Conservation (phyloP, 106 monocot genomes). For the Ottelia alismoides region DNA sequence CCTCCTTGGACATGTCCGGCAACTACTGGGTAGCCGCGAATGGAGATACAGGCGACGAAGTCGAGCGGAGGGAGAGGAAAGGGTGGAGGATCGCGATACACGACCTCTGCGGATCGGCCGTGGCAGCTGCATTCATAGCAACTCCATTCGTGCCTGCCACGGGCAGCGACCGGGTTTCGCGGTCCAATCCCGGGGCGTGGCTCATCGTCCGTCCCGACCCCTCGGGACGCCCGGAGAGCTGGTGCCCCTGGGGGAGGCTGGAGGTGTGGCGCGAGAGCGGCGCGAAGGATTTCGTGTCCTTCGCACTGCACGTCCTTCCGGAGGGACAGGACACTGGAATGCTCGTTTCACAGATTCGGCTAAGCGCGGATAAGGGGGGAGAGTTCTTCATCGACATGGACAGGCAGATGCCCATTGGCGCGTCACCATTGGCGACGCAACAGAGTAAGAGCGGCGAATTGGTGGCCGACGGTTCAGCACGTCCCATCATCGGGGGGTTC, state of each 20-base stretch:
- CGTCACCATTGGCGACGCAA: background rate
- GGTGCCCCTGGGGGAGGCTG: conserved; percentile 64
- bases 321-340: conserved; percentile 46
- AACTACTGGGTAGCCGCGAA: conserved; percentile 39
- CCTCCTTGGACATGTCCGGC: conserved; percentile 25
- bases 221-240: conserved; percentile 25
- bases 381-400: conserved; percentile 83
- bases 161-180: conserved; percentile 52
- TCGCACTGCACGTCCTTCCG: conserved; percentile 45
- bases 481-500: conserved; percentile 27
- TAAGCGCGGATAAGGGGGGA: conserved; percentile 49
- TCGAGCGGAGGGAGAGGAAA: conserved; percentile 47
- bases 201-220: conserved; percentile 56
- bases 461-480: background rate
- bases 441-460: background rate
- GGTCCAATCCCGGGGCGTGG: conserved; percentile 87
- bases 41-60: conserved; percentile 10
- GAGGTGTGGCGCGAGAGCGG: conserved; percentile 68
- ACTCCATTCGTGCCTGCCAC: conserved; percentile 79
- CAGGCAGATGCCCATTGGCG: conserved; percentile 11
- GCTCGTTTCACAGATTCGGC: conserved; percentile 32
- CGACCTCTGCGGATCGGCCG: conserved; percentile 74
- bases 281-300: conserved; percentile 26
- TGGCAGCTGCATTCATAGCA: conserved; percentile 71
- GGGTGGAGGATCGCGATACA: conserved; percentile 85